Evolutionary conservation across 176 grass and related monocot species (phyloP), one percentile per base, ranked within the genome.

Genomic region (Phragmites australis): DNA sequence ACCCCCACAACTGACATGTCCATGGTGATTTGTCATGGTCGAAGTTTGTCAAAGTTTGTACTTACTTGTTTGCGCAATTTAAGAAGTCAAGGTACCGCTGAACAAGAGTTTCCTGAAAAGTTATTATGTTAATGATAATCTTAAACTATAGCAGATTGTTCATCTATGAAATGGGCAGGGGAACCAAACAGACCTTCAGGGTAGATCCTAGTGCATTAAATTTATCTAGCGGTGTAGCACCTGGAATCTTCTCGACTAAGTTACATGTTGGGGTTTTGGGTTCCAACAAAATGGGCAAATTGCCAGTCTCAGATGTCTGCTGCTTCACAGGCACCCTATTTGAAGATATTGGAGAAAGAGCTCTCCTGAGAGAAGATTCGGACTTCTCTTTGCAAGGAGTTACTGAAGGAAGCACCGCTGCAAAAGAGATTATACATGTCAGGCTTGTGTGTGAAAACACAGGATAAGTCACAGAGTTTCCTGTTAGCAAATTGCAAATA

Each of bases 31-130:
- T 75, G 51, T 54, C 19, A 74, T 0, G 47, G 49, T 53, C 25
- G 21, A 39, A 42, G 61, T 41, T 19, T 32, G 71, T 77, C 46
- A 50, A 42, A 60, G 47, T 23, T 52, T 37, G 14, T 4, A 80
- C 93, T 91, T 78, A 99, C 93, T 93, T 99, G 88, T 82, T 80
- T 25, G 93, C 96, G 79, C 66, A 49, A 83, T 95, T 99, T 86
- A 99, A 84, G 54, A 99, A 77, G 22, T 77, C 48, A 68, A 99
- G 87, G 58, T 95, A 99, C 60, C 93, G 92, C 15, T 89, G 83
- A 82, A 91, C 74, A 60, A 99, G 79, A 81, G 90, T 86, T 69
- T 95, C 96, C 92, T 99, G 84, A 46, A 78, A 75, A 68, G 16
- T 57, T 46, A 81, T 23, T 57, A 45, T 12, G 5, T 78, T 21